phyloP scores from a whole-genome alignment of 768 basidiomycete species.

The Dictyophora rubrovolvata region DNA sequence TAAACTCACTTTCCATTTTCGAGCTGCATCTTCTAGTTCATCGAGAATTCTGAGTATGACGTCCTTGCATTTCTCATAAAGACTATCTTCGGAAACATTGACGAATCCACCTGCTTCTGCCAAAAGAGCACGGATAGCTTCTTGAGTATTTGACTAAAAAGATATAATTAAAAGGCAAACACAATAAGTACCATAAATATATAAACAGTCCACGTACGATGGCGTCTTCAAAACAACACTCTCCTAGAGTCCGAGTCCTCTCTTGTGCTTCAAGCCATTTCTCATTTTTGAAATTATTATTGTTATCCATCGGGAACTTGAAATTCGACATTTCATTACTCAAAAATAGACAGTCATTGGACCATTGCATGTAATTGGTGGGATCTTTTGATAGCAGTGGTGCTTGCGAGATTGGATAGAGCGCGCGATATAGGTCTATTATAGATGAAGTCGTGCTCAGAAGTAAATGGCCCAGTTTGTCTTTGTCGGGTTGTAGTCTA shows the following conservation, averaged over 20 bases:
- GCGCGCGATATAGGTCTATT: slow-evolving; percentile 69
- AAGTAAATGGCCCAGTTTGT: slow-evolving; percentile 37
- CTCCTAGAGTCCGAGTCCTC: slow-evolving; percentile 44
- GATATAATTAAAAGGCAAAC: neutral
- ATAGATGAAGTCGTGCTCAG: slow-evolving; percentile 51
- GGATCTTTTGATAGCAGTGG: slow-evolving; percentile 36
- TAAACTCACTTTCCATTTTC: slow-evolving; percentile 59
- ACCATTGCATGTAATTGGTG: slow-evolving; percentile 57
- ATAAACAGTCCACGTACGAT: slow-evolving; percentile 49
- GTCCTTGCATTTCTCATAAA: slow-evolving; percentile 67
- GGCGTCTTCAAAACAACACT: slow-evolving; percentile 61
- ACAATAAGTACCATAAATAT: neutral
- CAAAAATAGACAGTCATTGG: slow-evolving; percentile 74
- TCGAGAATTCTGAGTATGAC: slow-evolving; percentile 53
- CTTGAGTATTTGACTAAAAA: slow-evolving; percentile 16
- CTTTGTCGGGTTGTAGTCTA: neutral
- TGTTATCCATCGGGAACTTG: slow-evolving; percentile 12
- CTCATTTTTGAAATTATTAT: slow-evolving; percentile 22
- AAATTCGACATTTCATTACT: slow-evolving; percentile 40
- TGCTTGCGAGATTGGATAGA: slow-evolving; percentile 59
- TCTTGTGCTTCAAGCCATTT: slow-evolving; percentile 42
- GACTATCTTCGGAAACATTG: slow-evolving; percentile 59
- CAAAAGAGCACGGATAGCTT: slow-evolving; percentile 35
- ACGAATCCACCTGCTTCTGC: slow-evolving; percentile 55
- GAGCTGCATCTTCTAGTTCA: slow-evolving; percentile 51